These are phyloP conservation scores for Pestalotiopsis sp. DNA, from an alignment of 2,329 filamentous ascomycete species.

Conservation along the genomic window DNA sequence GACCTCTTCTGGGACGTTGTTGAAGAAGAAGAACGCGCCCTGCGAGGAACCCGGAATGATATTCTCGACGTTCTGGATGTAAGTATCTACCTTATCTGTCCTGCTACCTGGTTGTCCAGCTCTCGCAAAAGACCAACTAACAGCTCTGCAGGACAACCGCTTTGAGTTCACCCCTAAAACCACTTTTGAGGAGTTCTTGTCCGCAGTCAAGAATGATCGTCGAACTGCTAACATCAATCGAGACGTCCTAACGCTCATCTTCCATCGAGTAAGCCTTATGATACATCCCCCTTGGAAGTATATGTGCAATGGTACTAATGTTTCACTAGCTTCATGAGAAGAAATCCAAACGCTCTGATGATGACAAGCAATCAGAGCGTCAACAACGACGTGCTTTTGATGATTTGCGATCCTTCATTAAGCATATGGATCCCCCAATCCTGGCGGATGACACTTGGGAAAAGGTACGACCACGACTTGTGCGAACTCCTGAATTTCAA, in stretches of 20 bases:
- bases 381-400: slow-evolving; percentile 85
- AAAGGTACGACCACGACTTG: slow-evolving; percentile 77
- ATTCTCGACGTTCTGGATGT: slow-evolving; percentile 89
- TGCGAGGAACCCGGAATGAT: slow-evolving; percentile 79
- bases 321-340: slow-evolving; percentile 74
- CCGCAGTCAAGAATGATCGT: slow-evolving; percentile 80
- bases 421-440: slow-evolving; percentile 86
- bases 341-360: slow-evolving; percentile 71
- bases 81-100: slow-evolving; percentile 38
- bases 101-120: neutral
- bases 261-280: slow-evolving; percentile 66
- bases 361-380: slow-evolving; percentile 83
- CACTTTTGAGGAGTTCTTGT: slow-evolving; percentile 84
- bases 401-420: slow-evolving; percentile 81
- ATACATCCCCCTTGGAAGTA: neutral
- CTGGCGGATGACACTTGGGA: slow-evolving; percentile 82
- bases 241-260: slow-evolving; percentile 79
- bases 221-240: slow-evolving; percentile 86
- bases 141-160: slow-evolving; percentile 70
- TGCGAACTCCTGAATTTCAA: slow-evolving; percentile 82
- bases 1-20: slow-evolving; percentile 96
- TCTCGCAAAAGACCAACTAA: slow-evolving; percentile 42
- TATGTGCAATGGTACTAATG: neutral
- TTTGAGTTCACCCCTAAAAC: slow-evolving; percentile 89
- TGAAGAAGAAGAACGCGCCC: slow-evolving; percentile 88